Percentiles rank a stretch among this genome's conserved stretches.
These are phyloP conservation scores for Voacanga thouarsii DNA, from an alignment of 257 asterid species.

Conservation along the genomic window DNA sequence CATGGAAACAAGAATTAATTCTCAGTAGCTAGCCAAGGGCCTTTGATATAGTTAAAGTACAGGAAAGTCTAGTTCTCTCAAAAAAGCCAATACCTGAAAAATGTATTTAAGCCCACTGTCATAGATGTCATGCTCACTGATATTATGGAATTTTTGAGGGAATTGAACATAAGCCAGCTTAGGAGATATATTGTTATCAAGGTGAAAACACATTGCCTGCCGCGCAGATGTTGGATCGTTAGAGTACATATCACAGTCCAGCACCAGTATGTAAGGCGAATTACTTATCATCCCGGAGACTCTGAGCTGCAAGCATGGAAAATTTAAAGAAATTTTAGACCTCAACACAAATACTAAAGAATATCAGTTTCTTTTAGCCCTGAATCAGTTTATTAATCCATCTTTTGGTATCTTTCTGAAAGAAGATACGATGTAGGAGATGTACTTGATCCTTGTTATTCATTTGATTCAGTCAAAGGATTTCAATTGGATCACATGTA, in stretches of 20 bases:
- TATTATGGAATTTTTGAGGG: slow-evolving; percentile 60
- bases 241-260: slow-evolving; percentile 53
- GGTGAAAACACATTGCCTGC: slow-evolving; percentile 56
- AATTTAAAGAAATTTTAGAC: not conserved
- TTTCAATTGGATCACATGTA: too few species aligned
- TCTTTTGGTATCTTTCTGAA: too few species aligned
- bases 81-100: slow-evolving; percentile 26
- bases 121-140: slow-evolving; percentile 49
- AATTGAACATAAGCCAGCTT: slow-evolving; percentile 61
- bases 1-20: not conserved
- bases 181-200: slow-evolving; percentile 29
- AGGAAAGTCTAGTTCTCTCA: too few species aligned
- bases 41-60: not conserved
- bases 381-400: too few species aligned
- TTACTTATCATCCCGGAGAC: slow-evolving; percentile 66
- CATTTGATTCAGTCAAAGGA: too few species aligned
- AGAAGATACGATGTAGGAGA: too few species aligned
- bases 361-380: not conserved
- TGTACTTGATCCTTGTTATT: too few species aligned
- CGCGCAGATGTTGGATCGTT: slow-evolving; percentile 46
- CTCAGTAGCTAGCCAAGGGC: too few species aligned
- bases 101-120: slow-evolving; percentile 27
- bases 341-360: too few species aligned
- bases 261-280: slow-evolving; percentile 54
- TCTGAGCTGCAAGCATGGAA: slow-evolving; percentile 47